Base-by-base conservation (phyloP, 129 eudicot genomes). In the Dittrichia graveolens region DNA sequence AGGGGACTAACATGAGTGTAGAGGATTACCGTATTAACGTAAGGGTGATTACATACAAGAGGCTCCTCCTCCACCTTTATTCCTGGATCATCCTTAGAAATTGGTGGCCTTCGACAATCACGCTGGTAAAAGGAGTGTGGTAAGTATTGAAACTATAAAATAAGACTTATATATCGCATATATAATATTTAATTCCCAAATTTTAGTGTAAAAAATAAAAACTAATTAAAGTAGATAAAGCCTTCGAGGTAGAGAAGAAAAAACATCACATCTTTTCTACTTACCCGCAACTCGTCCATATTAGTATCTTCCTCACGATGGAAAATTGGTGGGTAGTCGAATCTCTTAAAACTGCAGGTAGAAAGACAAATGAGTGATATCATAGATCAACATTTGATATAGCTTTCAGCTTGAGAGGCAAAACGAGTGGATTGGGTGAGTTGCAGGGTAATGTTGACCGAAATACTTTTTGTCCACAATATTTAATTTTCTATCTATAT, bases 311-410 rank as follows among this genome's bases (percentile, higher is more conserved):
- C 95, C 57, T 81, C 97, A 0, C 90, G 96, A 45, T 95, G 90
- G 87, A 95, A 90, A 72, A 95, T 91, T 1, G 99, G 99, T 45
- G 97, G 94, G 74, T 71, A 95, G 39, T 95, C 97, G 42, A 95
- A 95, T 73, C 85, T 86, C 69, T 91, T 86, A 75, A 95, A 95
- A 53, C 99, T 95, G 92, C 85, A 88, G 19, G 69, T 58, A 73
- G 16, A 67, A 69, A 53, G 49, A 44, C 8, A 41, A 56, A 67
- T 19, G 15, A 42, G 61, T 19, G 61, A 54, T n/a, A 58, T 18
- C 7, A 78, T 18, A 71, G 31, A 55, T 56, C 19, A 59, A 60
- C 44, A 50, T 64, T 71, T 13, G 5, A 61, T 61, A 37, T 39
- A 38, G 6, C 48, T 39, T 13, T 59, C 12, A 14, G 67, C 40